phyloP scores from a whole-genome alignment of 306 rosid species.

The Argentina anserina region DNA sequence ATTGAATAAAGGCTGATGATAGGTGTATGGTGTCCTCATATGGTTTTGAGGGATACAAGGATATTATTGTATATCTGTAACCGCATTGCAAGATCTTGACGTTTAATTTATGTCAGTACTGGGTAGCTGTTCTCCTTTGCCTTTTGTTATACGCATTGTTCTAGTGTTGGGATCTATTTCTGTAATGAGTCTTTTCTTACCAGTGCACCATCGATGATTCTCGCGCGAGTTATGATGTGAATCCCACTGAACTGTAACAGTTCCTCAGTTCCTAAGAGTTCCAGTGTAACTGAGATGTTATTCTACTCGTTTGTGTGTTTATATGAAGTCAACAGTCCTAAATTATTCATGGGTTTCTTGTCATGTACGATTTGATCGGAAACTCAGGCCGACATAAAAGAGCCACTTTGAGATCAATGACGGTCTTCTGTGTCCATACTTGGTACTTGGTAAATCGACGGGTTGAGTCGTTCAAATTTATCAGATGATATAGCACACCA shows the following conservation, averaged over 20 bases:
- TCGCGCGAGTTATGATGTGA: not conserved
- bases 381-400: not conserved
- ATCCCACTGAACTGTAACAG: not conserved
- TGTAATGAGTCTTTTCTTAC: not conserved
- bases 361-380: not conserved
- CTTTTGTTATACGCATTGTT: not conserved
- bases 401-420: too few species aligned
- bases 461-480: too few species aligned
- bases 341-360: not conserved
- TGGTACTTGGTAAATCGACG: too few species aligned
- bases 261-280: not conserved
- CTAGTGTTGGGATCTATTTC: not conserved
- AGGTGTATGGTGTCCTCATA: slow-evolving; percentile 36
- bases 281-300: not conserved
- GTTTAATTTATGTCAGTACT: slow-evolving; percentile 2
- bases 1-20: slow-evolving; percentile 68
- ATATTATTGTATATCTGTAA: slow-evolving; percentile 19
- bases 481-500: too few species aligned
- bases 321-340: not conserved
- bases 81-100: slow-evolving; percentile 8
- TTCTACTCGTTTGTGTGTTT: not conserved
- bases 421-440: too few species aligned
- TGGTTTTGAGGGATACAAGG: slow-evolving; percentile 17
- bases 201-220: not conserved
- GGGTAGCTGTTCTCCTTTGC: not conserved